phyloP scores from a whole-genome alignment of 2,329 filamentous ascomycete species.

The Monilinia vaccinii-corymbosi region DNA sequence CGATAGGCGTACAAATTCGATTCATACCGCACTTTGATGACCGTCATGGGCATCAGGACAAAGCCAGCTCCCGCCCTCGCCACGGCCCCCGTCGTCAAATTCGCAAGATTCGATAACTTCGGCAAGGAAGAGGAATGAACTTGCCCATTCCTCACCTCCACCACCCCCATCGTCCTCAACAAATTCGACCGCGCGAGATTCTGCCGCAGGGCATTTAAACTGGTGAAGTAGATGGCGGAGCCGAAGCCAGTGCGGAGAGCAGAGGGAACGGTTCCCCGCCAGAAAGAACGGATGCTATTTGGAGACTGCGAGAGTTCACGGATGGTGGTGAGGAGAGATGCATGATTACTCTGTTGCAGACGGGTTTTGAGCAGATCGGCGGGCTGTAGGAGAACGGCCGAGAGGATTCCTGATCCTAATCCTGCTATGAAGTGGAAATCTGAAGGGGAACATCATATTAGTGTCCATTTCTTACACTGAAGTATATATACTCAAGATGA shows the following conservation, averaged over 20 bases:
- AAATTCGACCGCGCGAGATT: slow-evolving; percentile 42
- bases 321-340: slow-evolving; percentile 60
- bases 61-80: slow-evolving; percentile 83
- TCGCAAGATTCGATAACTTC: slow-evolving; percentile 73
- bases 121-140: slow-evolving; percentile 62
- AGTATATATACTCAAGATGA: not conserved
- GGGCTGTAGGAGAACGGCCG: slow-evolving; percentile 85
- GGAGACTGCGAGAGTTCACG: slow-evolving; percentile 60
- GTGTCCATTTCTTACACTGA: not conserved
- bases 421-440: slow-evolving; percentile 85
- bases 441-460: slow-evolving; percentile 27
- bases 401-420: slow-evolving; percentile 76
- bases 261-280: slow-evolving; percentile 87
- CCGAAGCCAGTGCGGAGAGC: slow-evolving; percentile 90
- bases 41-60: slow-evolving; percentile 88
- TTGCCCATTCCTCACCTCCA: slow-evolving; percentile 18
- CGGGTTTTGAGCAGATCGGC: slow-evolving; percentile 95
- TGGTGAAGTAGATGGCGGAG: slow-evolving; percentile 88
- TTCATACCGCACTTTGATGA: slow-evolving; percentile 95
- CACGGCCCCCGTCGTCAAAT: slow-evolving; percentile 74
- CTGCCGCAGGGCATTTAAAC: slow-evolving; percentile 75
- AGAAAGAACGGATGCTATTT: slow-evolving; percentile 59
- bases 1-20: slow-evolving; percentile 77
- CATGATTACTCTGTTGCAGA: slow-evolving; percentile 74
- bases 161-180: slow-evolving; percentile 28